These are phyloP conservation scores for Trichoderma asperellum DNA, from an alignment of 2,329 filamentous ascomycete species.

Conservation along the genomic window DNA sequence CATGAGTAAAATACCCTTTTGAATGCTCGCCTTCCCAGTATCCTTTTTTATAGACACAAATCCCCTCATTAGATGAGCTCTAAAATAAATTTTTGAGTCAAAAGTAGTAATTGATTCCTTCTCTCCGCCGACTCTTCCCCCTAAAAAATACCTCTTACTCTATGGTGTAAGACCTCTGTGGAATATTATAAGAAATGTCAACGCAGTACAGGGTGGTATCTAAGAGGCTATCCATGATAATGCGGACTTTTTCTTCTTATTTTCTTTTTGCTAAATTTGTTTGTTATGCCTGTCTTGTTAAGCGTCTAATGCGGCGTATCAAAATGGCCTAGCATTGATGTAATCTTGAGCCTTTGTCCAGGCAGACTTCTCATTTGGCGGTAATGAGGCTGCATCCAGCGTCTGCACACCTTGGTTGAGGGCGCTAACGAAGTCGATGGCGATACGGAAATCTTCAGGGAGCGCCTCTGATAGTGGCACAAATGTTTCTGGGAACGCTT, in stretches of 20 bases:
- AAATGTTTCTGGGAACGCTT: slow-evolving; percentile 56
- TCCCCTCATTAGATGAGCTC: not conserved
- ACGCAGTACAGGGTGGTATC: slow-evolving; percentile 27
- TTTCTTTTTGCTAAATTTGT: slow-evolving; percentile 4
- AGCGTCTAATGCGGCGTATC: slow-evolving; percentile 25
- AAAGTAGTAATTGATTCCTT: slow-evolving; percentile 4
- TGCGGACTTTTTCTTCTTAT: slow-evolving; percentile 6
- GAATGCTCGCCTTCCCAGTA: not conserved
- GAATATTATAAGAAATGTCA: slow-evolving; percentile 18
- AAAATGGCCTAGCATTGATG: slow-evolving; percentile 51
- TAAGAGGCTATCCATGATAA: slow-evolving; percentile 27
- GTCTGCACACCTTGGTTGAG: slow-evolving; percentile 61
- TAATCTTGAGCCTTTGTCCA: slow-evolving; percentile 63
- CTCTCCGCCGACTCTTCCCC: not conserved
- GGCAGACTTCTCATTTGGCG: slow-evolving; percentile 50
- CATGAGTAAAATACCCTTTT: slow-evolving; percentile 12
- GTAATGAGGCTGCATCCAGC: slow-evolving; percentile 53
- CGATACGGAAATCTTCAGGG: slow-evolving; percentile 62
- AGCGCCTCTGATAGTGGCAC: slow-evolving; percentile 64
- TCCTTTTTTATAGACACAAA: slow-evolving; percentile 13
- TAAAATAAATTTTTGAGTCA: not conserved
- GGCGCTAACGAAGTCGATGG: slow-evolving; percentile 61
- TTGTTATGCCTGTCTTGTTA: not conserved
- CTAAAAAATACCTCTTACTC: slow-evolving; percentile 21
- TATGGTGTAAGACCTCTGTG: slow-evolving; percentile 21